A percentile compares a stretch with the other conserved stretches of the same genome.
Evolutionary conservation across 306 rosid genomes (phyloP).

Genomic region (Cucurbita moschata): DNA sequence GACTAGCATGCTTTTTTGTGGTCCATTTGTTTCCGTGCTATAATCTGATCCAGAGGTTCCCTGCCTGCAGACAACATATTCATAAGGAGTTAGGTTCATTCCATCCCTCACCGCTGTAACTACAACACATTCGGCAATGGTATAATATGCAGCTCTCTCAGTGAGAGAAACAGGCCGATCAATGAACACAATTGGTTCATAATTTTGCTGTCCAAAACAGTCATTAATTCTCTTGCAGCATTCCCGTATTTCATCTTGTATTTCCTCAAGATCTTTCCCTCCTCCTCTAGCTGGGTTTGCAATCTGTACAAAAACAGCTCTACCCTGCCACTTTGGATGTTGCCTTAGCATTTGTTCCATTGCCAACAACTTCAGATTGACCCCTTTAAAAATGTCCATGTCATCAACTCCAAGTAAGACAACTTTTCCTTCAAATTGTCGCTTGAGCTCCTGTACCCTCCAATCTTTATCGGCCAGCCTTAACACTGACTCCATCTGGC

Average conservation of each 20-base stretch:
- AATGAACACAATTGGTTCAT: conserved; percentile 39
- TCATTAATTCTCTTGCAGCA: conserved; percentile 35
- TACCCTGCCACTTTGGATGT: conserved; percentile 43
- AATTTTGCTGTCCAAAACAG: conserved; percentile 22
- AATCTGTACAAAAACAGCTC: conserved; percentile 37
- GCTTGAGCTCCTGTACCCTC: conserved; percentile 36
- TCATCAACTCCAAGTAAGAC: conserved; percentile 49
- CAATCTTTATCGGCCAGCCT: conserved; percentile 39
- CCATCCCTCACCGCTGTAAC: conserved; percentile 61
- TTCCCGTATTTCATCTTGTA: conserved; percentile 30
- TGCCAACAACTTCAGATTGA: conserved; percentile 42
- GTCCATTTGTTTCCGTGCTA: conserved; percentile 13
- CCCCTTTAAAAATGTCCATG: conserved; percentile 52
- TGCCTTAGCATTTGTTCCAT: conserved; percentile 51
- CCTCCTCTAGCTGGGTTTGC: conserved; percentile 54
- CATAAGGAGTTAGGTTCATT: conserved; percentile 53
- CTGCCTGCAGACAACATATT: conserved; percentile 56
- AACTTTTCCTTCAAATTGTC: conserved; percentile 33
- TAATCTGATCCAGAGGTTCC: conserved; percentile 24
- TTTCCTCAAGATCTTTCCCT: conserved; percentile 49
- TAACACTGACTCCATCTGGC: conserved; percentile 41
- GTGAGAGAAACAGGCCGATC: conserved; percentile 31
- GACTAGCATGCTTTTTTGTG: conserved; percentile 44
- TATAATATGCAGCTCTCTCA: conserved; percentile 40
- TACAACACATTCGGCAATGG: conserved; percentile 42